Evolutionary conservation across 352 stramenopile genomes (phyloP).

Genomic region (Phytophthora ohioensis): DNA sequence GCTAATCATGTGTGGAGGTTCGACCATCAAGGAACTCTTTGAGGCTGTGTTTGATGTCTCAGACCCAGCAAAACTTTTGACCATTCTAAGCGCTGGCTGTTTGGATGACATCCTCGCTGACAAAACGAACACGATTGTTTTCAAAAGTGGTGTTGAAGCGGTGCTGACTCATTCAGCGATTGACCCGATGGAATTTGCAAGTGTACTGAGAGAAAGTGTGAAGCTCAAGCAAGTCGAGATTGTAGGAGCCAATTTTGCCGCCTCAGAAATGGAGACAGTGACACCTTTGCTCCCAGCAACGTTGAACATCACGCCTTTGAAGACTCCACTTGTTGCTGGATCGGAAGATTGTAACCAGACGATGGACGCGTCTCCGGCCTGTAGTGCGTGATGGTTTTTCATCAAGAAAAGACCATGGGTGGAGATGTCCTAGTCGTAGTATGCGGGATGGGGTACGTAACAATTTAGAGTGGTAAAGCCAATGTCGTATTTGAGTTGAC

Average conservation of each 20-base stretch:
- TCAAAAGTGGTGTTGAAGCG: conserved; percentile 6
- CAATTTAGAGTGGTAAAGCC: too few species aligned
- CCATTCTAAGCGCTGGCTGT: neutral
- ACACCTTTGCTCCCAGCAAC: neutral
- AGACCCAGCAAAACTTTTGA: conserved; percentile 3
- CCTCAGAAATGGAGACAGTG: neutral
- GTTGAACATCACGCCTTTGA: too few species aligned
- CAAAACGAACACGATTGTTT: conserved; percentile 5
- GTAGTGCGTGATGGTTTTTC: too few species aligned
- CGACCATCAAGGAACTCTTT: neutral
- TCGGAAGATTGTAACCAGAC: too few species aligned
- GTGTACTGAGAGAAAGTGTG: conserved; percentile 1
- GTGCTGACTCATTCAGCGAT: neutral
- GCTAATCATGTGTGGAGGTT: conserved; percentile 8
- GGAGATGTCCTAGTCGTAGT: too few species aligned
- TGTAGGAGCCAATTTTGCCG: neutral
- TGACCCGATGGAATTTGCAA: conserved; percentile 10
- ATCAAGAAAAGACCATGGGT: too few species aligned
- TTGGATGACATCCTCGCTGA: conserved; percentile 7
- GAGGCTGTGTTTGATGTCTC: conserved; percentile 4
- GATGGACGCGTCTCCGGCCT: too few species aligned
- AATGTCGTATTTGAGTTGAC: too few species aligned
- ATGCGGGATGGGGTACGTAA: too few species aligned
- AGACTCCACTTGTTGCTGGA: too few species aligned
- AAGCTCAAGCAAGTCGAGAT: neutral